Conservation (phyloP, 257 asterid species). For the Primulina huaijiensis region DNA sequence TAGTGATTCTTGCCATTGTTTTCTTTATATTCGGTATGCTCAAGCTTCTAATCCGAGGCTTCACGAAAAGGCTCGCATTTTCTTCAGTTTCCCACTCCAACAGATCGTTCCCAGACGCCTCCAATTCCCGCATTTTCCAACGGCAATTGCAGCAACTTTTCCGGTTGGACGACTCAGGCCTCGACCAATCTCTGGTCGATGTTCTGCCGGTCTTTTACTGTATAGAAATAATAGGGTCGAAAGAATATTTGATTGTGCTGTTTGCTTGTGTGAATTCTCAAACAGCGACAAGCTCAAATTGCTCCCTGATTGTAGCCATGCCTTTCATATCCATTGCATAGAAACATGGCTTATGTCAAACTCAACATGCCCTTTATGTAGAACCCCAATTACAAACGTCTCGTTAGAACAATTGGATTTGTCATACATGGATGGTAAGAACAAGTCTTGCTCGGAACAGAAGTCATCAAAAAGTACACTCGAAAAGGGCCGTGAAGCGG, state of each 20-base stretch:
- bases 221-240: slow-evolving; percentile 36
- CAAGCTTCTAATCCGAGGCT: slow-evolving; percentile 42
- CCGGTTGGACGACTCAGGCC: slow-evolving; percentile 44
- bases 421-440: slow-evolving; percentile 23
- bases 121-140: slow-evolving; percentile 44
- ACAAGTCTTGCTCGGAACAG: neutral
- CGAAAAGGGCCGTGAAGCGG: slow-evolving; percentile 25
- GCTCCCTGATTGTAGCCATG: slow-evolving; percentile 42
- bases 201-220: slow-evolving; percentile 39
- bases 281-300: slow-evolving; percentile 39
- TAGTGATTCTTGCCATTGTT: slow-evolving; percentile 48
- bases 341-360: slow-evolving; percentile 49
- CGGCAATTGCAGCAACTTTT: slow-evolving; percentile 56
- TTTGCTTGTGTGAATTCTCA: slow-evolving; percentile 40
- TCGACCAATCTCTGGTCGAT: slow-evolving; percentile 39
- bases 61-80: slow-evolving; percentile 40
- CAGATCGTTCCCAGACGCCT: slow-evolving; percentile 34
- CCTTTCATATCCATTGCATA: slow-evolving; percentile 45
- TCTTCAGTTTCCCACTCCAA: slow-evolving; percentile 52
- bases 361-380: slow-evolving; percentile 48
- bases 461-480: slow-evolving; percentile 3
- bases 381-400: slow-evolving; percentile 37
- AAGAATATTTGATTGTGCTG: slow-evolving; percentile 45
- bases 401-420: slow-evolving; percentile 21
- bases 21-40: slow-evolving; percentile 53